Conservation (phyloP, 352 stramenopile genomes). For the Pythium pyrilobum region DNA sequence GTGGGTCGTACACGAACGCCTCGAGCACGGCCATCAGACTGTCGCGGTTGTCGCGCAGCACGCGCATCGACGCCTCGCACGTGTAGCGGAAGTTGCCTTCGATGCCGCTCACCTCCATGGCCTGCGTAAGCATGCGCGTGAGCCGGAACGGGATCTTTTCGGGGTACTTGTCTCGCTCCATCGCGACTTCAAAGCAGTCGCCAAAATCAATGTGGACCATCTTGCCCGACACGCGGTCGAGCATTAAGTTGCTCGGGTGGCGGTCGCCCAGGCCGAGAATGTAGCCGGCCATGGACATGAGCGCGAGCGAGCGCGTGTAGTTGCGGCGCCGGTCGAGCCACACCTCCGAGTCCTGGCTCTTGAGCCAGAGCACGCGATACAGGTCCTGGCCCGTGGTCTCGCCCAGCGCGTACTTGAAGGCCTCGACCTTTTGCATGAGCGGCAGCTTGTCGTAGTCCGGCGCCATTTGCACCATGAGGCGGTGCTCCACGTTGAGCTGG, state of each 20-base stretch:
- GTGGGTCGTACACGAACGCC: conserved; percentile 99
- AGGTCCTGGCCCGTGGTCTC: conserved; percentile 97
- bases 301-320: conserved; percentile 97
- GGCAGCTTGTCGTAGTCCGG: conserved; percentile 98
- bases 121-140: conserved; percentile 97
- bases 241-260: conserved; percentile 99
- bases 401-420: conserved; percentile 93
- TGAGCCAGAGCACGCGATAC: conserved; percentile 99
- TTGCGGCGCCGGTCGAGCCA: conserved; percentile 98
- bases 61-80: conserved; percentile 97
- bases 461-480: conserved; percentile 96
- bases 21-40: conserved; percentile 99
- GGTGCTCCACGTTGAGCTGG: conserved; percentile 95
- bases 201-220: conserved; percentile 99
- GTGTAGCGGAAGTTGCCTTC: conserved; percentile 99
- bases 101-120: conserved; percentile 99
- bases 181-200: conserved; percentile 99
- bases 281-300: conserved; percentile 99
- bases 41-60: conserved; percentile 98
- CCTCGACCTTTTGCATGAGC: conserved; percentile 99
- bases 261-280: conserved; percentile 99
- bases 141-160: conserved; percentile 99
- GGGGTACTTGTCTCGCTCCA: conserved; percentile 99
- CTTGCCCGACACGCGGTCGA: conserved; percentile 98
- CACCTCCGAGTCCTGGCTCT: conserved; percentile 98